These are phyloP conservation scores for Suillus subaureus DNA, from an alignment of 768 basidiomycete genomes.

Conservation along the genomic window DNA sequence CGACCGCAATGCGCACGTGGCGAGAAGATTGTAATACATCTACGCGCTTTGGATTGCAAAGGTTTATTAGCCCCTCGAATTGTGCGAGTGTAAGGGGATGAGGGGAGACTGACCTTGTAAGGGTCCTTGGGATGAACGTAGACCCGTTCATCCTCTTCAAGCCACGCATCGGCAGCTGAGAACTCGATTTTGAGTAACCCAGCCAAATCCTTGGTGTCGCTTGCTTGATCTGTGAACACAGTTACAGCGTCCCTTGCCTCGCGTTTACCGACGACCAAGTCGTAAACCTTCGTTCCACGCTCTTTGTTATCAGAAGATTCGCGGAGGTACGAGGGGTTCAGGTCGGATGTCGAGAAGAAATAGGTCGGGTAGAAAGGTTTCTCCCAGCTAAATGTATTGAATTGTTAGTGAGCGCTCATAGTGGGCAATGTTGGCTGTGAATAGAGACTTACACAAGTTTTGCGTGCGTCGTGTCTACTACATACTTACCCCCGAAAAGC, in stretches of 20 bases:
- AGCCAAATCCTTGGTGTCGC: constrained; percentile 38
- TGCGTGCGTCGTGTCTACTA: constrained; percentile 58
- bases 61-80: neutral
- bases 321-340: constrained; percentile 45
- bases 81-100: neutral
- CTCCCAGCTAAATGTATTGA: constrained; percentile 50
- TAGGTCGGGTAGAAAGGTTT: constrained; percentile 54
- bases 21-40: constrained; percentile 63
- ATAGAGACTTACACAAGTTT: constrained; percentile 38
- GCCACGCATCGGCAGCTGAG: constrained; percentile 45
- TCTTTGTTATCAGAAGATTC: constrained; percentile 31
- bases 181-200: constrained; percentile 55
- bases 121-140: constrained; percentile 67
- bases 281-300: constrained; percentile 41
- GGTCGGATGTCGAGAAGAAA: constrained; percentile 50
- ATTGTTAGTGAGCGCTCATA: constrained; percentile 1
- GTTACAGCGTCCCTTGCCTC: constrained; percentile 43
- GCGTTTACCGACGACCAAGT: constrained; percentile 46
- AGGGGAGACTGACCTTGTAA: constrained; percentile 52
- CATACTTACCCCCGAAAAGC: constrained; percentile 49
- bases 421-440: neutral
- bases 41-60: constrained; percentile 46
- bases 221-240: constrained; percentile 28
- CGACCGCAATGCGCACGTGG: constrained; percentile 59
- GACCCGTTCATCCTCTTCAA: constrained; percentile 57